Evolutionary conservation across 805 yeast genomes (phyloP).

Genomic region (Schwanniomyces vanrijiae): DNA sequence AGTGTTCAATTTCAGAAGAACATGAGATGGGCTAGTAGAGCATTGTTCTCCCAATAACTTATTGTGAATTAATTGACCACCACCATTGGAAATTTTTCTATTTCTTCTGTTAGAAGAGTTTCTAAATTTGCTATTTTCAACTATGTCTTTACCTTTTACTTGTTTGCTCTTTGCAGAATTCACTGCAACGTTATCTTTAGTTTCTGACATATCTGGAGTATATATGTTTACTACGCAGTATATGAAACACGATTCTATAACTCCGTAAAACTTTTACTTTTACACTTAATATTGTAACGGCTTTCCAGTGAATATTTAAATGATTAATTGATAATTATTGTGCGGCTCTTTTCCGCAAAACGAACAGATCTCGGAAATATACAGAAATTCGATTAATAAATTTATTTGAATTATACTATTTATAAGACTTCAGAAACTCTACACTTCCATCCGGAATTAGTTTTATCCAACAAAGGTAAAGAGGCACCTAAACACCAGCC

Average conservation of each 20-base stretch:
- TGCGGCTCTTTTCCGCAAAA: slow-evolving; percentile 1
- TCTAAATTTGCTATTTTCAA: neutral
- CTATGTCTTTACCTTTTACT: neutral
- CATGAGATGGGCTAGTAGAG: slow-evolving; percentile 16
- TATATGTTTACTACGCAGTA: neutral
- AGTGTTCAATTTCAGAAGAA: slow-evolving; percentile 25
- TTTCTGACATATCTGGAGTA: neutral
- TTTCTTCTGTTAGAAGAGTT: neutral
- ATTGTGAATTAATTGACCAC: slow-evolving; percentile 27
- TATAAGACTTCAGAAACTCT: slow-evolving; percentile 27
- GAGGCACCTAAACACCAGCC: slow-evolving; percentile 99
- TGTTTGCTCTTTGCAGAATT: neutral
- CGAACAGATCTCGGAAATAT: neutral
- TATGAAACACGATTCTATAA: neutral
- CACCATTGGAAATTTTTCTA: neutral
- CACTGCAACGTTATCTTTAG: neutral
- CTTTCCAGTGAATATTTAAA: neutral
- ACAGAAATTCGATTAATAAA: neutral
- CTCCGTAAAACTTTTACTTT: neutral
- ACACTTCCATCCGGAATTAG: slow-evolving; percentile 69
- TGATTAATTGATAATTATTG: neutral
- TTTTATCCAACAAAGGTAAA: slow-evolving; percentile 75
- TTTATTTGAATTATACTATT: neutral
- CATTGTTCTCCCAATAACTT: slow-evolving; percentile 28
- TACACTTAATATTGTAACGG: neutral